phyloP scores from a whole-genome alignment of 176 grass and related monocot genomes.

The Thinopyrum elongatum region DNA sequence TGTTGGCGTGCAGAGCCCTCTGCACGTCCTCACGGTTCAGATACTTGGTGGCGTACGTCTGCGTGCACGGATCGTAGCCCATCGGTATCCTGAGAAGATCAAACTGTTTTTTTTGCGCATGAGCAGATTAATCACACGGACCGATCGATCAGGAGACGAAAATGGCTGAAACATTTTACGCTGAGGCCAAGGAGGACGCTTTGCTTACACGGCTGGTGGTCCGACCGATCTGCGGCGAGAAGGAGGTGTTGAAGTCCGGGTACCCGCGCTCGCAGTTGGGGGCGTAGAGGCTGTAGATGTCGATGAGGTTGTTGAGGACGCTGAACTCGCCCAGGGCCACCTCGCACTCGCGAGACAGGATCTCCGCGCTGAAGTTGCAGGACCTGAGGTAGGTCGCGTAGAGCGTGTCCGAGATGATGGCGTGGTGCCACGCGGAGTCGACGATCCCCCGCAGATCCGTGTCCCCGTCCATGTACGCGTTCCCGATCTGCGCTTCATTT shows the following conservation, averaged over 20 bases:
- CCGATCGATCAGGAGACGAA: neutral
- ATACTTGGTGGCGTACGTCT: slow-evolving; percentile 26
- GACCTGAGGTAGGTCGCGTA: slow-evolving; percentile 29
- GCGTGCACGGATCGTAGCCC: slow-evolving; percentile 46
- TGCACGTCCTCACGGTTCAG: slow-evolving; percentile 50
- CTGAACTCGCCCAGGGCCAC: slow-evolving; percentile 13
- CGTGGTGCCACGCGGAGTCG: slow-evolving; percentile 52
- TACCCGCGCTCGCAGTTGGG: slow-evolving; percentile 33
- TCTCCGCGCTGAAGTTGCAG: slow-evolving; percentile 42
- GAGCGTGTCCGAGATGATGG: slow-evolving; percentile 50
- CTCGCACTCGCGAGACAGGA: slow-evolving; percentile 15
- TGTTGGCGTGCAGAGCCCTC: slow-evolving; percentile 47
- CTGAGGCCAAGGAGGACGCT: neutral
- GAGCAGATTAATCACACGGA: neutral
- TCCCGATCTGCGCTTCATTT: slow-evolving; percentile 35
- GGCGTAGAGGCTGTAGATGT: slow-evolving; percentile 61
- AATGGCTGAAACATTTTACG: neutral
- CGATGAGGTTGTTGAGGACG: slow-evolving; percentile 40
- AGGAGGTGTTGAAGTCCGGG: slow-evolving; percentile 25
- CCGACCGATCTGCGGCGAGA: neutral
- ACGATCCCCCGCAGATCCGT: slow-evolving; percentile 41
- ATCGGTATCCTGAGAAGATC: slow-evolving; percentile 23
- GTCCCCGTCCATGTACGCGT: slow-evolving; percentile 53
- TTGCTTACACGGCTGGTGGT: slow-evolving; percentile 27
- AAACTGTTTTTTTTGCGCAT: neutral